Evolutionary conservation across 306 rosid genomes (phyloP), one percentile per base, ranked within the genome.

Genomic region (Inga leiocalycina): DNA sequence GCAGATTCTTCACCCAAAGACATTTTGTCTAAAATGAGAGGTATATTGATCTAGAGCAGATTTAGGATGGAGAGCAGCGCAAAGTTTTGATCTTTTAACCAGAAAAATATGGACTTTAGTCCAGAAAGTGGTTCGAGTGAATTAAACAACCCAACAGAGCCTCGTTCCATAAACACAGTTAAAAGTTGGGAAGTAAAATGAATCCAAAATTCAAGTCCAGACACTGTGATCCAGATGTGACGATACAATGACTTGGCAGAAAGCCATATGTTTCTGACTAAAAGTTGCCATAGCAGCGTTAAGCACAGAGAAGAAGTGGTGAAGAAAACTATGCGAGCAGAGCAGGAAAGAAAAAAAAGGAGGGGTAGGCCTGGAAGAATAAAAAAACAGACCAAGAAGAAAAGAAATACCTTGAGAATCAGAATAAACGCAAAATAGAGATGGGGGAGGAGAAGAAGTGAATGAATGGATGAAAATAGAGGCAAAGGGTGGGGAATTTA

Each of bases 371-470:
- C 46, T 2, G 10, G 9, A 68, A 39, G 49, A 45, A 10, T 2
- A 5, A 68, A 37, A 27, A 43, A 8, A n/a, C 12, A n/a, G 52
- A n/a, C 35, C 4, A n/a, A 41, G 15, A 48, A 57, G 16, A 69
- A 69, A 49, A 51, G 43, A 52, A 17, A 43, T 79, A 88, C 90
- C 81, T 78, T 56, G 1, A 69, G 54, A 85, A 82, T 81, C 66
- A 87, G 77, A 88, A 41, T 78, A 66, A 87, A 87, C 87, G 86
- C 76, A 84, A 84, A 81, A 84, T 15, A 67, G 75, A 81, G 39
- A 14, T 44, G 80, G 49, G 52, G 78, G 44, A 67, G 77, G 66
- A 39, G 78, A 44, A 27, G 81, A 44, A 27, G 82, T 51, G 75
- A 79, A 48, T 71, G 80, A 79, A 82, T 77, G 84, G 74, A 82